Evolutionary conservation across 371 early-diverging fungal genomes (phyloP).

Genomic region (Mortierella sp.): DNA sequence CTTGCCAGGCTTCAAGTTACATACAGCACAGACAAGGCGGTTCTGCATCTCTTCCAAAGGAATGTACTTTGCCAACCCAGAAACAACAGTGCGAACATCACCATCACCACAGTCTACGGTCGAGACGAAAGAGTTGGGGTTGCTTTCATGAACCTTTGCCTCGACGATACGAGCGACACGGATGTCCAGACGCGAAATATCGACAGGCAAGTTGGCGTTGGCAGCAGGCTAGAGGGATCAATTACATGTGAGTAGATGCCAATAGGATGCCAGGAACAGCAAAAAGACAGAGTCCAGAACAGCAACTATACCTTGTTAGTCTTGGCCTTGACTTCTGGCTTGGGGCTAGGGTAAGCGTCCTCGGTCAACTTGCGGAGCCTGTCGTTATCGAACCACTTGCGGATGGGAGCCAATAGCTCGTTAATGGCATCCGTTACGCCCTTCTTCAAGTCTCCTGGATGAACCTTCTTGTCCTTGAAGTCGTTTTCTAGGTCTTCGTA

Average conservation of each 20-base stretch:
- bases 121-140: conserved; percentile 61
- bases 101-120: conserved; percentile 91
- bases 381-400: conserved; percentile 73
- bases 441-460: conserved; percentile 98
- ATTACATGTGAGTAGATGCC: no score
- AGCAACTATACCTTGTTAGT: conserved; percentile 39
- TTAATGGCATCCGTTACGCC: conserved; percentile 90
- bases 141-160: conserved; percentile 58
- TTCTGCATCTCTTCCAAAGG: conserved; percentile 87
- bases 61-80: conserved; percentile 93
- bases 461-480: conserved; percentile 89
- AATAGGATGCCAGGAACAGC: neutral
- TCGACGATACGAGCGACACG: conserved; percentile 63
- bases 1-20: conserved; percentile 95
- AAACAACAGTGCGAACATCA: conserved; percentile 88
- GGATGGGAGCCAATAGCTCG: conserved; percentile 91
- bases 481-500: conserved; percentile 87
- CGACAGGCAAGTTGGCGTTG: conserved; percentile 32
- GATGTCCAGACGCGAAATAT: conserved; percentile 57
- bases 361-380: conserved; percentile 72
- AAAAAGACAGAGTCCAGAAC: neutral
- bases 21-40: conserved; percentile 59
- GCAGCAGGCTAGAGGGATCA: conserved; percentile 32
- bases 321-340: conserved; percentile 43
- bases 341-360: conserved; percentile 76